Evolutionary conservation across 257 asterid genomes (phyloP).

Genomic region (Salvia miltiorrhiza): DNA sequence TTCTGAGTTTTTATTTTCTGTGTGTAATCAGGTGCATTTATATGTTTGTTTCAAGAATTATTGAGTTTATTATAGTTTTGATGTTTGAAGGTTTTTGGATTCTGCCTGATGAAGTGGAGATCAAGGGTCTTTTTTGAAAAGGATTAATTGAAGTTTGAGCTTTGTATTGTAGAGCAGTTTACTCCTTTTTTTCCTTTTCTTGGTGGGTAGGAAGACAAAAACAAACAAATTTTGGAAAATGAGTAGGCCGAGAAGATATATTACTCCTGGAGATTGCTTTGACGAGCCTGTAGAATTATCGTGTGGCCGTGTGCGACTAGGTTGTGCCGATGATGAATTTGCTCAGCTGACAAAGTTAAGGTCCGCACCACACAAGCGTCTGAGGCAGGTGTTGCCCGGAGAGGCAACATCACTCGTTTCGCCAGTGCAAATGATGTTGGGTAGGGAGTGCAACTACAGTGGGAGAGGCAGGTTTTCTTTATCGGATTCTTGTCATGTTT

Average conservation of each 20-base stretch:
- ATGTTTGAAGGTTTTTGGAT: background rate
- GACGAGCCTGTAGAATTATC: constrained; percentile 31
- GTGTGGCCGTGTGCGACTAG: constrained; percentile 14
- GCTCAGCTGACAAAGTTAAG: constrained; percentile 46
- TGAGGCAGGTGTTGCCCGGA: constrained; percentile 45
- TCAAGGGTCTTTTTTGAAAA: background rate
- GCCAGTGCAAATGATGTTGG: constrained; percentile 72
- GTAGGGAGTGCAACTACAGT: constrained; percentile 68
- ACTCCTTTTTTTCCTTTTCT: background rate
- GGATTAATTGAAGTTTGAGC: constrained; percentile 7
- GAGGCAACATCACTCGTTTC: constrained; percentile 50
- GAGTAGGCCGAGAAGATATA: constrained; percentile 51
- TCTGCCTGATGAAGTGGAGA: constrained; percentile 7
- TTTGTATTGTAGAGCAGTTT: constrained; percentile 1
- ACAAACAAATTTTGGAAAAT: constrained; percentile 23
- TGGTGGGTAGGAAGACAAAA: background rate
- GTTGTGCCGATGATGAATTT: constrained; percentile 57
- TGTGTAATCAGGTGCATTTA: background rate
- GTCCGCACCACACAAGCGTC: constrained; percentile 49
- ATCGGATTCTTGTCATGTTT: constrained; percentile 75
- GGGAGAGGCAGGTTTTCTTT: constrained; percentile 82
- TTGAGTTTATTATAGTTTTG: background rate
- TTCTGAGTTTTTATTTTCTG: background rate
- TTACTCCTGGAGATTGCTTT: constrained; percentile 26
- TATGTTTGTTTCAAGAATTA: background rate